These are phyloP conservation scores for Nitzschia palea DNA, from an alignment of 108 stramenopile genomes.

Conservation along the genomic window DNA sequence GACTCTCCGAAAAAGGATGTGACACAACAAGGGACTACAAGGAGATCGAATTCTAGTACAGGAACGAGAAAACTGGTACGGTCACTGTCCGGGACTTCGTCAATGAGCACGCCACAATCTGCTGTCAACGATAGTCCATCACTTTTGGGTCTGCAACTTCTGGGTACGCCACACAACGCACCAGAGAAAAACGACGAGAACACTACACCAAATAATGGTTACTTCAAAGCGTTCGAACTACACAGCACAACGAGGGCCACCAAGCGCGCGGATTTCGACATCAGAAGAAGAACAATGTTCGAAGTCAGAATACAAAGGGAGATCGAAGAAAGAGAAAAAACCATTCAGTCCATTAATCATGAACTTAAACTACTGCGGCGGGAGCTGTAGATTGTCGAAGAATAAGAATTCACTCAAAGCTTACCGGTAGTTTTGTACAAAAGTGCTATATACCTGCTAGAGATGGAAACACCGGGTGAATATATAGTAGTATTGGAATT, in stretches of 20 bases:
- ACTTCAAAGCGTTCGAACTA: constrained; percentile 22
- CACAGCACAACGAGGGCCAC: constrained; percentile 50
- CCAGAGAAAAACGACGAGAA: constrained; percentile 16
- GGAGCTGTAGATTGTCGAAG: constrained; percentile 22
- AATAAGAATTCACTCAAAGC: too few relatives aligned
- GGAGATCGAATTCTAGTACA: neutral
- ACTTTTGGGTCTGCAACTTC: constrained; percentile 5
- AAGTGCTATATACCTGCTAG: too few relatives aligned
- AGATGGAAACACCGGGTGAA: too few relatives aligned
- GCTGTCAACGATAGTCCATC: neutral
- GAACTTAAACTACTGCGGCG: constrained; percentile 32
- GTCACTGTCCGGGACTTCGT: neutral
- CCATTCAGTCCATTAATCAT: constrained; percentile 21
- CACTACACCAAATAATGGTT: constrained; percentile 9
- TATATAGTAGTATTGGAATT: too few relatives aligned
- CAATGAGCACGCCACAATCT: neutral
- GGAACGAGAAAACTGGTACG: neutral
- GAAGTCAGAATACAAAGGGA: constrained; percentile 5
- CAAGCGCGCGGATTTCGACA: constrained; percentile 44
- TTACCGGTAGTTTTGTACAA: too few relatives aligned
- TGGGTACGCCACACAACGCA: neutral
- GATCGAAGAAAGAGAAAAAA: constrained; percentile 12
- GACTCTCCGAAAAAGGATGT: neutral
- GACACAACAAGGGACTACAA: neutral
- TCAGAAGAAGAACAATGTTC: constrained; percentile 15